These are phyloP conservation scores for Crucihimalaya himalaica DNA, from an alignment of 345 rosid genomes.

Conservation along the genomic window DNA sequence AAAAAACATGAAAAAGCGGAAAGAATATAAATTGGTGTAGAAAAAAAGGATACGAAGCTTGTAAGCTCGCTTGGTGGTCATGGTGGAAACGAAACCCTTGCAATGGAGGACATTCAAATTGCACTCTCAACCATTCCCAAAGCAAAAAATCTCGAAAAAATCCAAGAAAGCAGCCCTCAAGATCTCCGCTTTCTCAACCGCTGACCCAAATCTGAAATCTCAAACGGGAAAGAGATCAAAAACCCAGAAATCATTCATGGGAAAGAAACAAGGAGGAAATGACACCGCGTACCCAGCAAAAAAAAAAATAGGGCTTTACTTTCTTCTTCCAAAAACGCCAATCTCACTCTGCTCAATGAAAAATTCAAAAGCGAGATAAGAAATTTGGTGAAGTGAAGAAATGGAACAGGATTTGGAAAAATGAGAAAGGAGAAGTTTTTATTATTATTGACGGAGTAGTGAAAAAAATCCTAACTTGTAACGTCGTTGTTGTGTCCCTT, in stretches of 20 bases:
- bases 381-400: neutral
- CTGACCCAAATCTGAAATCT: slow-evolving; percentile 32
- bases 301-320: slow-evolving; percentile 17
- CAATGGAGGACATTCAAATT: slow-evolving; percentile 46
- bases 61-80: slow-evolving; percentile 97
- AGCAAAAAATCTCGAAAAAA: neutral
- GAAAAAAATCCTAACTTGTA: neutral
- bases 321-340: slow-evolving; percentile 2
- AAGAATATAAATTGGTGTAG: neutral
- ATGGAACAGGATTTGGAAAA: neutral
- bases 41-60: slow-evolving; percentile 90
- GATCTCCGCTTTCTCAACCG: slow-evolving; percentile 39
- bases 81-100: slow-evolving; percentile 59
- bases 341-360: slow-evolving; percentile 7
- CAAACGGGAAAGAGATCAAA: slow-evolving; percentile 14
- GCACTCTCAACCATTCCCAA: neutral
- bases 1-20: neutral
- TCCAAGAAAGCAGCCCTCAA: slow-evolving; percentile 23
- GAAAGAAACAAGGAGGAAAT: neutral
- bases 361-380: neutral
- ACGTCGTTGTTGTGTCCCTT: slow-evolving; percentile 25
- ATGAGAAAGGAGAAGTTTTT: slow-evolving; percentile 18
- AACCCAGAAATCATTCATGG: slow-evolving; percentile 18
- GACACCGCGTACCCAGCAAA: slow-evolving; percentile 24
- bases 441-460: too few relatives aligned